Evolutionary conservation across 148 eudicot species (phyloP), one percentile per base, ranked within the genome.

Genomic region (Vaccinium vitisidaea): DNA sequence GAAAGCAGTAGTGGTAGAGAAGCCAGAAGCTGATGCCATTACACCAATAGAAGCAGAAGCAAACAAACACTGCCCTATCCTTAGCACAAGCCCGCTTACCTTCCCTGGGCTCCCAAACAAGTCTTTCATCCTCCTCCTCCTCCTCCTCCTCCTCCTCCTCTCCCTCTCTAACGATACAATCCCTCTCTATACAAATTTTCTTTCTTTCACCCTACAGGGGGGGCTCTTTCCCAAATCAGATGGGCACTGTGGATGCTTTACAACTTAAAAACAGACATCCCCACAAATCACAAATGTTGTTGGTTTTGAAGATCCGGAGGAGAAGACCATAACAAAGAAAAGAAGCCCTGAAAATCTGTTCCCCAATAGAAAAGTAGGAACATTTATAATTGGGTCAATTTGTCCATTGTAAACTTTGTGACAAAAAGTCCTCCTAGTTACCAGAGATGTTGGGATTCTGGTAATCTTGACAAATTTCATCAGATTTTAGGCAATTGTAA

Each of bases 71-170:
- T 96, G 98, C 55, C 94, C 95, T 79, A 90, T 80, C 85, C 98
- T 94, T 89, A 96, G 84, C n/a, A 88, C 73, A 50, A 94, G 83
- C 69, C 98, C 98, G 85, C 96, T 93, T 82, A 88, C 91, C 39
- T 92, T 93, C 67, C 98, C 98, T 84, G 98, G 98, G 81, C 96
- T 88, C 82, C 98, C 98, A 48, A 93, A 84, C 86, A 96, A 86
- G 82, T 91, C 93, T 84, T 91, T 93, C 98, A 96, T 94, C 89
- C 25, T 81, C 81, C 43, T 46, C 78, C 61, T 53, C 18, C 59
- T 81, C n/a, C n/a, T n/a, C n/a, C n/a, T n/a, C n/a, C n/a, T n/a
- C n/a, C 43, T 67, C 75, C 59, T 52, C 54, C 56, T 70, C 63
- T 79, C 86, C 78, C 71, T 76, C 25, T 69, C 36, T 82, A 6